Evolutionary conservation across 306 rosid genomes (phyloP).

Genomic region (Aeschynomene evenia): DNA sequence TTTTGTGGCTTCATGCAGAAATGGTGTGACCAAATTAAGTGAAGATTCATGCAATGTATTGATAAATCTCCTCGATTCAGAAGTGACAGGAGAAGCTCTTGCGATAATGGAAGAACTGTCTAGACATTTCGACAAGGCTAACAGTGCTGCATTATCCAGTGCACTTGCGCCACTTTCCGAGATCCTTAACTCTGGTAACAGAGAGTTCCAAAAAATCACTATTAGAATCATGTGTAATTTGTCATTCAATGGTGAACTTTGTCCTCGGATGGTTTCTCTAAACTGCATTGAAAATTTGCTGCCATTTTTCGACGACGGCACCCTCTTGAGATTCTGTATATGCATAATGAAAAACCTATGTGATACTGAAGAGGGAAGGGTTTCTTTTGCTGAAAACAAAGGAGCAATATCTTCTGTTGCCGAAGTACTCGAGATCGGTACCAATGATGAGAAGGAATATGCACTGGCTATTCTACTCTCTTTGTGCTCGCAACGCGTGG

Average conservation of each 20-base stretch:
- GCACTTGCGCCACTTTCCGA: constrained; percentile 44
- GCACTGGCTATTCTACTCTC: constrained; percentile 75
- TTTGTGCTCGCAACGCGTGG: constrained; percentile 70
- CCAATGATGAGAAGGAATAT: constrained; percentile 56
- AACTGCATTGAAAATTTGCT: constrained; percentile 68
- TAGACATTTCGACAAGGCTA: constrained; percentile 36
- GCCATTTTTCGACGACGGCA: constrained; percentile 42
- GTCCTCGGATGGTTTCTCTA: constrained; percentile 47
- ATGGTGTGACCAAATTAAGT: constrained; percentile 34
- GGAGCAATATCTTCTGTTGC: constrained; percentile 72
- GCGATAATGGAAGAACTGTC: constrained; percentile 60
- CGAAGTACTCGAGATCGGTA: constrained; percentile 49
- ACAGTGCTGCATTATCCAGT: constrained; percentile 44
- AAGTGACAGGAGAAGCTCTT: constrained; percentile 64
- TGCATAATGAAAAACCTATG: constrained; percentile 54
- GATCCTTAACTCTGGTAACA: constrained; percentile 55
- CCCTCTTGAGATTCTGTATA: constrained; percentile 44
- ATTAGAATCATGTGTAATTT: constrained; percentile 52
- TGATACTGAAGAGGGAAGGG: constrained; percentile 51
- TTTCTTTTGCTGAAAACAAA: constrained; percentile 48
- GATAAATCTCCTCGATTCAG: constrained; percentile 59
- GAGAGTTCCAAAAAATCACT: constrained; percentile 47
- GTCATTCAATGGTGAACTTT: constrained; percentile 45
- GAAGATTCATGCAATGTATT: constrained; percentile 55
- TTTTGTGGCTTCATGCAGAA: constrained; percentile 49